phyloP scores from a whole-genome alignment of 139 green algal species.

The Yamagishiella unicocca region DNA sequence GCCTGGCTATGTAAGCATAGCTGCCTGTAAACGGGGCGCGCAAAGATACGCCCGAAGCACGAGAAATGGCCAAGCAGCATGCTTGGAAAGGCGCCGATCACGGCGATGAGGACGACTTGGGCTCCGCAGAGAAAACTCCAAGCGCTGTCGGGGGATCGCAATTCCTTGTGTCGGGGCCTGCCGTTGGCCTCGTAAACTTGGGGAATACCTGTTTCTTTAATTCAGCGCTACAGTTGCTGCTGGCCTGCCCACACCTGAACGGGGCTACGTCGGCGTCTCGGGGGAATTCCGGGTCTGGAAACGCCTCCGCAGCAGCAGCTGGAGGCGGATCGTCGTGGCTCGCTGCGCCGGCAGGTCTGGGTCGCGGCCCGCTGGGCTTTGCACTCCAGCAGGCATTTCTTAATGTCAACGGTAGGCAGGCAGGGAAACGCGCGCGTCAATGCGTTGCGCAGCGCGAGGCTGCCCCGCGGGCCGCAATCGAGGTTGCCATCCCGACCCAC shows the following conservation, averaged over 20 bases:
- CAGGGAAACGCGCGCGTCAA: neutral
- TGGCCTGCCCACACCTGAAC: constrained; percentile 54
- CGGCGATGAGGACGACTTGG: too few species aligned
- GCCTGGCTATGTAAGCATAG: too few species aligned
- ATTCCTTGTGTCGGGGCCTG: neutral
- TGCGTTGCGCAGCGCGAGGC: too few species aligned
- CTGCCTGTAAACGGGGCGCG: too few species aligned
- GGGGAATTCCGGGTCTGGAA: neutral
- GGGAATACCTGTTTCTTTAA: constrained; percentile 85
- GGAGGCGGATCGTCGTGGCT: neutral
- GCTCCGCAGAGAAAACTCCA: too few species aligned
- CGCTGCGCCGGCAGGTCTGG: neutral
- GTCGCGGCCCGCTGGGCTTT: constrained; percentile 57
- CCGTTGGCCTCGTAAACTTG: constrained; percentile 68
- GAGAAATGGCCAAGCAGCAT: too few species aligned
- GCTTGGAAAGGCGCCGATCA: too few species aligned
- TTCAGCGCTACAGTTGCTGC: constrained; percentile 69
- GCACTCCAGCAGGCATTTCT: constrained; percentile 56
- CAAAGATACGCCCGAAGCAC: too few species aligned
- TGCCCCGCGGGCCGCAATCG: too few species aligned
- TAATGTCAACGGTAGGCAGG: constrained; percentile 29
- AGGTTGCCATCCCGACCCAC: too few species aligned
- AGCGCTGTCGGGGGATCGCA: too few species aligned
- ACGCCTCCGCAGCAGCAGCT: neutral
- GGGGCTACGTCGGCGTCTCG: neutral